Evolutionary conservation across 2,329 filamentous ascomycete species (phyloP).

Genomic region (Ophiostoma piceae): DNA sequence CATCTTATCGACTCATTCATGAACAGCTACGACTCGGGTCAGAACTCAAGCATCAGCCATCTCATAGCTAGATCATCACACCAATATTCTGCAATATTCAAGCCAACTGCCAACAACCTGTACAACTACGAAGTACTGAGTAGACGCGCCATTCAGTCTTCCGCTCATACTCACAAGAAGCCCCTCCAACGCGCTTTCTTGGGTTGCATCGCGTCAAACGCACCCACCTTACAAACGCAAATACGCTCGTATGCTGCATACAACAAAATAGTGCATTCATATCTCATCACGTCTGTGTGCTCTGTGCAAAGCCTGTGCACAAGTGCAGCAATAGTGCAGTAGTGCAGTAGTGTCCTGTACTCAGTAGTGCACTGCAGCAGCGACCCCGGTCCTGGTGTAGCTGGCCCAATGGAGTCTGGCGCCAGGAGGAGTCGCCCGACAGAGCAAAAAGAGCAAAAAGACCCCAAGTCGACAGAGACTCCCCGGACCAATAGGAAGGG

Average conservation of each 20-base stretch:
- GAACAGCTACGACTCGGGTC: too few relatives aligned
- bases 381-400: background rate
- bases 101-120: background rate
- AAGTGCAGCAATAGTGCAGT: background rate
- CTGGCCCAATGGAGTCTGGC: conserved; percentile 13
- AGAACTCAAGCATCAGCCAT: too few relatives aligned
- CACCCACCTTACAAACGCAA: background rate
- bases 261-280: background rate
- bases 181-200: conserved; percentile 1
- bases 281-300: background rate
- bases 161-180: background rate
- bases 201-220: conserved; percentile 21
- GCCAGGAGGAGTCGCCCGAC: conserved; percentile 5
- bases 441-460: background rate
- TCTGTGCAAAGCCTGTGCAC: background rate
- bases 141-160: background rate
- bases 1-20: too few relatives aligned
- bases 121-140: background rate
- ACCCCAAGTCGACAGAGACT: background rate
- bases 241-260: background rate
- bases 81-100: too few relatives aligned
- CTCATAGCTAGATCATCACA: too few relatives aligned
- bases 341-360: too few relatives aligned
- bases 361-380: background rate
- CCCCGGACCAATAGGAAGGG: conserved; percentile 20